phyloP scores from a whole-genome alignment of 495 filamentous ascomycete species.

The Xylaria nigripes region DNA sequence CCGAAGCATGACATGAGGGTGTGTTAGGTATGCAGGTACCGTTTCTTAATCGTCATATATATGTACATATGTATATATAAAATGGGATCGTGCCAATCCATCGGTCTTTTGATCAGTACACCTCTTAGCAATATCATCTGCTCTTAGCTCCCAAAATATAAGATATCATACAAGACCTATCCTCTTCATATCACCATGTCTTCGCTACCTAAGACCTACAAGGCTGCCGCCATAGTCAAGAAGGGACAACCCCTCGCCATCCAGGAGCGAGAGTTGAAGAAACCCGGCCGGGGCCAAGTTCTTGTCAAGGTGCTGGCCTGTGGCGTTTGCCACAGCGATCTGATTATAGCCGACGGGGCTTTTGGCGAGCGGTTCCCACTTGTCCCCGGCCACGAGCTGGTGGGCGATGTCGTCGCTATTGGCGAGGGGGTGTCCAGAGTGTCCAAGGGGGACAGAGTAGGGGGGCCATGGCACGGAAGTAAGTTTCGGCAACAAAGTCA shows the following conservation, averaged over 20 bases:
- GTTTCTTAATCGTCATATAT: too few relatives aligned
- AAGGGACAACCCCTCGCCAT: slow-evolving; percentile 21
- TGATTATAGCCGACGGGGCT: slow-evolving; percentile 24
- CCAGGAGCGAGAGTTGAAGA: slow-evolving; percentile 22
- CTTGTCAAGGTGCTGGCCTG: slow-evolving; percentile 39
- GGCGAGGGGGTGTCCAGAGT: slow-evolving; percentile 36
- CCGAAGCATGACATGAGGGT: too few relatives aligned
- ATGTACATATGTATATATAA: too few relatives aligned
- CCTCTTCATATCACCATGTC: slow-evolving; percentile 12
- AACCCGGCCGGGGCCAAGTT: slow-evolving; percentile 26
- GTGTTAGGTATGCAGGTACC: too few relatives aligned
- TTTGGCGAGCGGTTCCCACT: slow-evolving; percentile 39
- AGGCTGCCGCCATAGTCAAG: slow-evolving; percentile 29
- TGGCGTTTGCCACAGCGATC: slow-evolving; percentile 36
- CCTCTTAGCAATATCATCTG: background rate
- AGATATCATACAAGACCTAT: background rate
- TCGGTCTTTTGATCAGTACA: too few relatives aligned
- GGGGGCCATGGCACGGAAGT: slow-evolving; percentile 38
- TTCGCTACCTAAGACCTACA: slow-evolving; percentile 33
- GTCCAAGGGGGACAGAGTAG: slow-evolving; percentile 39
- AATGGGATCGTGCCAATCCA: too few relatives aligned
- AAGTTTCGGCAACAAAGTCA: background rate
- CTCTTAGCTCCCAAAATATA: background rate
- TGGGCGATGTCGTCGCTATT: slow-evolving; percentile 40
- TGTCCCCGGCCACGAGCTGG: slow-evolving; percentile 44